phyloP scores from a whole-genome alignment of 1,284 basidiomycete species.

The Lignosus rhinocerotis region DNA sequence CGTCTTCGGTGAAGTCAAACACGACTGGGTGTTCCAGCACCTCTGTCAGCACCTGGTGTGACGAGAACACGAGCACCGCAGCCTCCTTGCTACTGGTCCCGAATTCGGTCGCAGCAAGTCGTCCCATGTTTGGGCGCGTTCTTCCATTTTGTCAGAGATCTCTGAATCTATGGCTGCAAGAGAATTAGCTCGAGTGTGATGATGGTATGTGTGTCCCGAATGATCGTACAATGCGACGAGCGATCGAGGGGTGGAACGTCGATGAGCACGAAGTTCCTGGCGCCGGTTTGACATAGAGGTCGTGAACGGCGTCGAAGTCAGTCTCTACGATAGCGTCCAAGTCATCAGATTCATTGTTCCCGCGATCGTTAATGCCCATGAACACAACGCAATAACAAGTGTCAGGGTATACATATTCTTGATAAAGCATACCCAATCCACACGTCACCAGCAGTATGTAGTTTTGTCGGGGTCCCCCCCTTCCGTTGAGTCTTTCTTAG shows the following conservation, averaged over 20 bases:
- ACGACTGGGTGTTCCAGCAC: conserved; percentile 36
- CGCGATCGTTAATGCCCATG: conserved; percentile 29
- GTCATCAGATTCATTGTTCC: conserved; percentile 18
- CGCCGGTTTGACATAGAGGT: conserved; percentile 28
- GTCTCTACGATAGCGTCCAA: conserved; percentile 22
- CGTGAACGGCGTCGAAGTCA: conserved; percentile 23
- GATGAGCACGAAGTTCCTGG: conserved; percentile 29
- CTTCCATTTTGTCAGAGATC: conserved; percentile 17
- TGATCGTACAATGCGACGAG: conserved; percentile 22
- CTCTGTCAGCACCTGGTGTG: conserved; percentile 31
- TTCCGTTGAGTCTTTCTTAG: conserved; percentile 2
- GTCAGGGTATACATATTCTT: too few species aligned
- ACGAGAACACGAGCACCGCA: conserved; percentile 35
- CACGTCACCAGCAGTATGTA: too few species aligned
- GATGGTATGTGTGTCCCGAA: neutral
- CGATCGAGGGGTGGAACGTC: conserved; percentile 30
- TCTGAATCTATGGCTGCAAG: neutral
- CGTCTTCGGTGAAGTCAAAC: conserved; percentile 33
- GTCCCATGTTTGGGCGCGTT: conserved; percentile 35
- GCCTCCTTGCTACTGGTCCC: conserved; percentile 20
- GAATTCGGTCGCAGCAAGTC: conserved; percentile 28
- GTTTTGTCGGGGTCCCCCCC: conserved; percentile 3
- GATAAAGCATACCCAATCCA: too few species aligned
- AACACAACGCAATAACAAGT: too few species aligned
- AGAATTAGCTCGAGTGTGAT: neutral